These are phyloP conservation scores for Diplosphaera chodatii DNA, from an alignment of 139 green algal species.

Conservation along the genomic window DNA sequence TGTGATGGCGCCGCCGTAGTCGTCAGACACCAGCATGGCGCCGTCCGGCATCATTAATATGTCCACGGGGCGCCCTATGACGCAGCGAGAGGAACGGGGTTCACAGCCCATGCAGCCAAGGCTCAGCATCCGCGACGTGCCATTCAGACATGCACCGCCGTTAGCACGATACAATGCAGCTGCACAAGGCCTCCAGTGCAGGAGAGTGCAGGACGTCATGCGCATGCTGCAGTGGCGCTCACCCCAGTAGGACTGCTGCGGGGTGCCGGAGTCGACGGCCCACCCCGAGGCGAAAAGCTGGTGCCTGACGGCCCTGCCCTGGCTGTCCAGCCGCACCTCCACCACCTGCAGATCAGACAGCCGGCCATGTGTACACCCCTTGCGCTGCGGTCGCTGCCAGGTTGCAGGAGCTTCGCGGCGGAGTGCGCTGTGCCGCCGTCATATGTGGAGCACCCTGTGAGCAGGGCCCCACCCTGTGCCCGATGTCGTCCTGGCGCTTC, in stretches of 20 bases:
- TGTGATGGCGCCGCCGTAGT: constrained; percentile 17
- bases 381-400: not conserved
- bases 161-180: too few species aligned
- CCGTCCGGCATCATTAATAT: constrained; percentile 32
- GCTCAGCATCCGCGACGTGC: too few species aligned
- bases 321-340: constrained; percentile 3
- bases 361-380: not conserved
- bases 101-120: too few species aligned
- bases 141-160: not conserved
- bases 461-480: constrained; percentile 7
- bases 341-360: constrained; percentile 8
- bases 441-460: not conserved
- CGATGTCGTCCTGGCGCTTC: not conserved
- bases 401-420: too few species aligned
- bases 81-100: not conserved
- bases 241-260: not conserved
- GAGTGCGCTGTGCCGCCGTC: too few species aligned
- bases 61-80: constrained; percentile 21
- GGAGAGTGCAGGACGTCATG: too few species aligned
- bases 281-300: not conserved
- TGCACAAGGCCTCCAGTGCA: too few species aligned
- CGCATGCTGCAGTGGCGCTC: not conserved
- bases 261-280: not conserved
- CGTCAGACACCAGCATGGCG: constrained; percentile 34
- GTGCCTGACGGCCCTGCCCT: not conserved